Base-by-base conservation (phyloP, 2,329 filamentous ascomycete genomes). In the Celoporthe dispersa region DNA sequence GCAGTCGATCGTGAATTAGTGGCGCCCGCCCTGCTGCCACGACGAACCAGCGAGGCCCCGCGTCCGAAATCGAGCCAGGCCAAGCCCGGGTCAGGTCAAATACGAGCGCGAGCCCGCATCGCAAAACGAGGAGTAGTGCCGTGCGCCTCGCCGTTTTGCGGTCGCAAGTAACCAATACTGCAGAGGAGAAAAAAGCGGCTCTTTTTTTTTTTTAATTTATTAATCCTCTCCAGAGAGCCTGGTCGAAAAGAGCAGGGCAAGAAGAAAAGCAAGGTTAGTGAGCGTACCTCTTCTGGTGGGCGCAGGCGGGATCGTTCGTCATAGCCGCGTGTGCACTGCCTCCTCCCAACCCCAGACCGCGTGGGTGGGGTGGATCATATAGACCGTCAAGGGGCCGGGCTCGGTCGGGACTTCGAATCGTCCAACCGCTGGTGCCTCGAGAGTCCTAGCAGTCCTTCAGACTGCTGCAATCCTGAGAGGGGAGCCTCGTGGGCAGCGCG, bases 241-340 rank as follows among this genome's bases (percentile, higher is more conserved):
- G 59, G 7, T 28, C 19, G n/a, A 16, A 25, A 59, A 39, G 44
- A 55, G 31, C 31, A 8, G 44, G 57, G 28, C 22, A 37, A 22
- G n/a, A 35, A 28, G 16, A 35, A 35, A 39, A 67, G 22, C 51
- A 53, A 68, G 66, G 66, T 68, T 53, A 62, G 66, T 68, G 14
- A 16, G 28, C 35, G 14, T 62, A 44, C 28, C 28, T 22, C 37
- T 19, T 22, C 37, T 19, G 55, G 28, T 37, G 28, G 39, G 59
- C 35, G 41, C 41, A 39, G 41, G 3, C 44, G 44, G 44, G 44
- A n/a, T 8, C 59, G 19, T 25, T 62, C 22, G 31, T 53, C 60
- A 35, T 51, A 51, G 57, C 39, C 16, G 44, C 44, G 41, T 35
- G 22, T 68, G 66, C 66, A 68, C 66, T 48, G 66, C 66, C 48